Percentiles rank a stretch among this genome's conserved stretches.
Conservation (phyloP, 2,329 filamentous ascomycete species). For the Metarhizium brunneum region DNA sequence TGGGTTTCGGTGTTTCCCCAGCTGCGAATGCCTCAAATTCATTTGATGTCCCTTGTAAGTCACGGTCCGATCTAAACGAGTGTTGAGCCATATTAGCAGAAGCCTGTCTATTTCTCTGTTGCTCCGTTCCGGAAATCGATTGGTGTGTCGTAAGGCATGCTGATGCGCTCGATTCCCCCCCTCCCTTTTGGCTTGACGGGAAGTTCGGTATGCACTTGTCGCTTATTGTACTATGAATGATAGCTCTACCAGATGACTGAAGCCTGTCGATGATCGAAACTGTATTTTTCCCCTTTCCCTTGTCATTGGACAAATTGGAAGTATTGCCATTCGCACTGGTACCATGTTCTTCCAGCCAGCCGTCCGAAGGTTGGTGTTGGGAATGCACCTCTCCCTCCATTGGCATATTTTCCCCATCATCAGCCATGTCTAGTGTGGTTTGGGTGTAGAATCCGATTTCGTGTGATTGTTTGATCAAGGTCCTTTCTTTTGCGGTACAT, state of each 20-base stretch:
- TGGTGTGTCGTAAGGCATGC: slow-evolving; percentile 1
- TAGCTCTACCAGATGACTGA: slow-evolving; percentile 1
- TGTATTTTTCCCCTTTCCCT: slow-evolving; percentile 9
- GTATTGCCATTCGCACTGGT: background rate
- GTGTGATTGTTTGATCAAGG: background rate
- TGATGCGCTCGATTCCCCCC: slow-evolving; percentile 1
- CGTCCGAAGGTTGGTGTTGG: background rate
- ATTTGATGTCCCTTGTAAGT: background rate
- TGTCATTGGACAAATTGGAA: background rate
- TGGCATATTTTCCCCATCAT: background rate
- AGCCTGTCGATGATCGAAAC: background rate
- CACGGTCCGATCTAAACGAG: background rate
- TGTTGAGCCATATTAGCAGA: background rate
- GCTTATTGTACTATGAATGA: background rate
- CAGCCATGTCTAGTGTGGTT: background rate
- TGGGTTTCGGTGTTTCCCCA: background rate
- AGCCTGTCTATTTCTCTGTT: background rate
- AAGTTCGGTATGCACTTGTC: background rate
- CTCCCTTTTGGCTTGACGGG: slow-evolving; percentile 9
- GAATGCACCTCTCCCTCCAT: background rate
- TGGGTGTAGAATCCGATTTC: background rate
- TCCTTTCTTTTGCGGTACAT: background rate
- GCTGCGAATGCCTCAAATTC: background rate
- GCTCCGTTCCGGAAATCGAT: background rate
- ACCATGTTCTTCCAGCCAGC: background rate